These are phyloP conservation scores for Liquidambar formosana DNA, from an alignment of 164 flowering plant genomes.

Conservation along the genomic window DNA sequence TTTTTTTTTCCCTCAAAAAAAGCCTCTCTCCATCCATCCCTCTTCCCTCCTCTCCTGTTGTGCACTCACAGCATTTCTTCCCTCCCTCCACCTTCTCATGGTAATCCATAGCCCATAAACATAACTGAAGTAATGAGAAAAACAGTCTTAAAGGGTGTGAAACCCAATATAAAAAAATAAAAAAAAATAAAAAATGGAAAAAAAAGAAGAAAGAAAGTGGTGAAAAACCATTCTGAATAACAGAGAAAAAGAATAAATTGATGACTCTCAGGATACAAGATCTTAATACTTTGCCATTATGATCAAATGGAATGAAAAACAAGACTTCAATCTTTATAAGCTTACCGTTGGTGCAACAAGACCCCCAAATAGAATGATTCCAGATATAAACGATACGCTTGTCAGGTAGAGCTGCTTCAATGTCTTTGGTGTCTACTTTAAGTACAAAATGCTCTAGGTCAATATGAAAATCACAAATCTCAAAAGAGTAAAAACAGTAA, in stretches of 20 bases:
- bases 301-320: background rate
- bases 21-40: background rate
- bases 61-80: no score
- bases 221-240: no score
- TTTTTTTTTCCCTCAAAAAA: no score
- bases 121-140: background rate
- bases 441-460: background rate
- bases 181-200: background rate
- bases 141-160: background rate
- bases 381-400: conserved; percentile 70
- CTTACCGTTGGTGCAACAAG: conserved; percentile 89
- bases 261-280: no score
- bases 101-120: background rate
- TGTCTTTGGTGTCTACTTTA: conserved; percentile 63
- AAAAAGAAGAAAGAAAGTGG: background rate
- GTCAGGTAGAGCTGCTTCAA: conserved; percentile 75
- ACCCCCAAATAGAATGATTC: conserved; percentile 83
- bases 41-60: no score
- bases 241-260: no score
- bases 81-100: background rate
- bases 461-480: background rate
- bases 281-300: no score
- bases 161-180: background rate
- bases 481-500: background rate
- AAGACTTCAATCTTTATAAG: background rate